Evolutionary conservation across 352 stramenopile genomes (phyloP).

Genomic region (Globisporangium abappressorium): DNA sequence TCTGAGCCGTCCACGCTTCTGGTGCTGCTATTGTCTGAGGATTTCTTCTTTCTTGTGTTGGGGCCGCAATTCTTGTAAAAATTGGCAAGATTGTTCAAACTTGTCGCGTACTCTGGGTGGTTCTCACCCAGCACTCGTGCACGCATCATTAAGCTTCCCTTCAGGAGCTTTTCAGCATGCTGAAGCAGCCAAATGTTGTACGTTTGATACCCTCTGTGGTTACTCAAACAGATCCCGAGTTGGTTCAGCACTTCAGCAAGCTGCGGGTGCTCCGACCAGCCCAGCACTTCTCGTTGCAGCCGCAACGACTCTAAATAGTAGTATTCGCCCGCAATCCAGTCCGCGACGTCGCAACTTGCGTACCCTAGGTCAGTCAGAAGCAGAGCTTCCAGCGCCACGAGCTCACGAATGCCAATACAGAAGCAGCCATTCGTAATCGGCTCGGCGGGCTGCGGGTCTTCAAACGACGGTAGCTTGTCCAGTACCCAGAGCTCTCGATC

Average conservation of each 20-base stretch:
- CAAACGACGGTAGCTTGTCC: conserved; percentile 63
- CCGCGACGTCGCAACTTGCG: conserved; percentile 70
- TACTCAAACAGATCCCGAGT: conserved; percentile 76
- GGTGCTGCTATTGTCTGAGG: conserved; percentile 5
- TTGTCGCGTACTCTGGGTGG: conserved; percentile 79
- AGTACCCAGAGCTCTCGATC: conserved; percentile 62
- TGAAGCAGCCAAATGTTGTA: conserved; percentile 79
- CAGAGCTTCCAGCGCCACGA: conserved; percentile 71
- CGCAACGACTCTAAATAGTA: conserved; percentile 76
- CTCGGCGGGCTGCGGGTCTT: conserved; percentile 29
- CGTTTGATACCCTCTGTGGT: conserved; percentile 59
- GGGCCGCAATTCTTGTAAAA: conserved; percentile 75
- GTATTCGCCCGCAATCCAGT: conserved; percentile 74
- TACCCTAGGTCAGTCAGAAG: conserved; percentile 76
- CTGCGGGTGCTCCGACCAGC: conserved; percentile 72
- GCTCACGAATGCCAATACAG: conserved; percentile 70
- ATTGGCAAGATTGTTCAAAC: conserved; percentile 81
- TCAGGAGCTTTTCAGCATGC: conserved; percentile 67
- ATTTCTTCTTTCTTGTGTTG: conserved; percentile 16
- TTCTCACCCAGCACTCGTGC: conserved; percentile 66
- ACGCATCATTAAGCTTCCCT: conserved; percentile 66
- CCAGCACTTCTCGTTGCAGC: conserved; percentile 73
- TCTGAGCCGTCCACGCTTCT: conserved; percentile 18
- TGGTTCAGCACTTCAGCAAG: conserved; percentile 81
- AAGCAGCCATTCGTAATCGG: conserved; percentile 40